phyloP scores from a whole-genome alignment of 495 filamentous ascomycete species.

The Penicillium silybi region DNA sequence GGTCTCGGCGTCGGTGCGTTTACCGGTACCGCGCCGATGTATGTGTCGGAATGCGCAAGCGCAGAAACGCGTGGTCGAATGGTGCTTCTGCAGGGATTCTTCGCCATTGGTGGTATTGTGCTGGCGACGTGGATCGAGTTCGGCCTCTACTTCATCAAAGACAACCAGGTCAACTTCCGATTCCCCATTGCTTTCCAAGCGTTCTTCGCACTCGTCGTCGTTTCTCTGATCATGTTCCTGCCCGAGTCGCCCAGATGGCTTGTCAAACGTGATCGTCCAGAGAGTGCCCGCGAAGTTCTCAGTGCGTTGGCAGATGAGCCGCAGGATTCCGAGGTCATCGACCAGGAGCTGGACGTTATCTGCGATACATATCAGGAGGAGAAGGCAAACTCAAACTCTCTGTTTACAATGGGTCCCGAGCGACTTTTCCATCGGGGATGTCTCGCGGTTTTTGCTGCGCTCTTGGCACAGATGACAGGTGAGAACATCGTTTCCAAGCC shows the following conservation, averaged over 20 bases:
- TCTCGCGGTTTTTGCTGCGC: constrained; percentile 20
- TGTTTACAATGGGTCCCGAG: background rate
- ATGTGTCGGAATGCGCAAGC: constrained; percentile 63
- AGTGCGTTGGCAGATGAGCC: constrained; percentile 33
- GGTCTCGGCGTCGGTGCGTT: constrained; percentile 61
- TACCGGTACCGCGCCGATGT: constrained; percentile 47
- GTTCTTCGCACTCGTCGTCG: constrained; percentile 52
- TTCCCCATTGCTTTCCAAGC: constrained; percentile 64
- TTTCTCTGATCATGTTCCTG: constrained; percentile 48
- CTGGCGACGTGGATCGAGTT: constrained; percentile 59
- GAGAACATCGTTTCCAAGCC: constrained; percentile 23
- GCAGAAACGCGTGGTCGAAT: constrained; percentile 61
- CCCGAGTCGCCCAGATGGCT: constrained; percentile 67
- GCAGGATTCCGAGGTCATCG: background rate
- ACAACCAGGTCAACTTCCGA: constrained; percentile 56
- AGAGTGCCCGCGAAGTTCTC: constrained; percentile 55
- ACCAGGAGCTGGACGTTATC: background rate
- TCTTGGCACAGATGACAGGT: constrained; percentile 26
- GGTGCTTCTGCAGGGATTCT: constrained; percentile 61
- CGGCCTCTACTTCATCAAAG: constrained; percentile 52
- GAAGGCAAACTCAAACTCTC: background rate
- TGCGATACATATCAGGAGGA: background rate
- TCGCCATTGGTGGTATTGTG: constrained; percentile 60
- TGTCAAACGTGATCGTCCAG: constrained; percentile 50
- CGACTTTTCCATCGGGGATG: constrained; percentile 18